phyloP scores from a whole-genome alignment of 257 asterid genomes.

The Solanum ossicruentum region DNA sequence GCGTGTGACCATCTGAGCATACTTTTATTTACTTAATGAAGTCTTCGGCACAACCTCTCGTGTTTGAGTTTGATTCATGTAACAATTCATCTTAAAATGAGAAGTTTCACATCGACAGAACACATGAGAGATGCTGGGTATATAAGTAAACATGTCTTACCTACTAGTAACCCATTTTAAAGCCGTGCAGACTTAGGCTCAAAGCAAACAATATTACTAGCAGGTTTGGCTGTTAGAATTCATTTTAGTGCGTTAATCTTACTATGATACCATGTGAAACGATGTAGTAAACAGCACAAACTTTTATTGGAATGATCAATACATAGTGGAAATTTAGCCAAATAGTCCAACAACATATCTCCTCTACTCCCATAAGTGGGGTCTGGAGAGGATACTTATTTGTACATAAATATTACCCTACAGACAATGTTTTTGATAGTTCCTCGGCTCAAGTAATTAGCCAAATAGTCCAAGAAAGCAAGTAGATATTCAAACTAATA shows the following conservation, averaged over 20 bases:
- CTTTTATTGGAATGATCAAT: background rate
- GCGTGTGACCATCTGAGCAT: background rate
- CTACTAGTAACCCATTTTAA: no score
- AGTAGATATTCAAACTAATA: background rate
- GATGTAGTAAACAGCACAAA: background rate
- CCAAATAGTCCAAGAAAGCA: background rate
- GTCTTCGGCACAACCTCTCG: rapidly evolving
- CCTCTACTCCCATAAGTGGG: background rate
- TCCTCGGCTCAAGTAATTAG: background rate
- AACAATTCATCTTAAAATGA: no score
- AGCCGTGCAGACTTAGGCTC: no score
- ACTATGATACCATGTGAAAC: background rate
- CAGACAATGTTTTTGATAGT: background rate
- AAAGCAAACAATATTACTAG: no score
- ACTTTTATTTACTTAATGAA: rapidly evolving
- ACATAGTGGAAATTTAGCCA: background rate
- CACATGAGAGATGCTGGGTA: no score
- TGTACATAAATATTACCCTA: background rate
- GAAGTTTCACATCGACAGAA: no score
- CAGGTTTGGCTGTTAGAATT: no score
- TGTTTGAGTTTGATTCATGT: background rate
- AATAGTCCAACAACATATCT: background rate
- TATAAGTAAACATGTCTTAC: no score
- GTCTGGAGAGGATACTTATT: background rate
- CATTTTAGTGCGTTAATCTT: no score